These are phyloP conservation scores for Ogataea glucozyma DNA, from an alignment of 805 yeast genomes.

Conservation along the genomic window DNA sequence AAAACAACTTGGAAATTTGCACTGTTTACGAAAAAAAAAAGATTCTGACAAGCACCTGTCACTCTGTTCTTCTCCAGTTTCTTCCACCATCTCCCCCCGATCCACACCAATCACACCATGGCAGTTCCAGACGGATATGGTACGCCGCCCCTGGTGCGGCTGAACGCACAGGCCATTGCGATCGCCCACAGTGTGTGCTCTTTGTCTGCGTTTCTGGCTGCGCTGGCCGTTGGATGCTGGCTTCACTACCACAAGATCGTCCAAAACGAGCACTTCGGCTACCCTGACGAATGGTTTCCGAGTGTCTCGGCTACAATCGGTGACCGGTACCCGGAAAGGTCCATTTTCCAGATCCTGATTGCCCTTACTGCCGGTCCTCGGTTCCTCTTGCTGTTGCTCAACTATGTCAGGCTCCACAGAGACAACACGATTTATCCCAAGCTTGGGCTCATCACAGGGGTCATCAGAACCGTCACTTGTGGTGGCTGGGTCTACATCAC, in stretches of 20 bases:
- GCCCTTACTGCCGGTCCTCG: conserved; percentile 95
- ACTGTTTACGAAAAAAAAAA: conserved; percentile 2
- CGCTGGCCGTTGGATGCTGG: conserved; percentile 69
- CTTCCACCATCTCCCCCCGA: not conserved
- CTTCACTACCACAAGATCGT: conserved; percentile 90
- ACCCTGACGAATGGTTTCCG: conserved; percentile 99
- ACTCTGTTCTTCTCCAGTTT: not conserved
- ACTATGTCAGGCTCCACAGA: conserved; percentile 49
- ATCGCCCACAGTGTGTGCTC: conserved; percentile 75
- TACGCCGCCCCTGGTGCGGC: conserved; percentile 25
- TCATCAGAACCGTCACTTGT: conserved; percentile 88
- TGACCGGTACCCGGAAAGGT: conserved; percentile 93
- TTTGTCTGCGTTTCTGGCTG: conserved; percentile 69
- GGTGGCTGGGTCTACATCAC: conserved; percentile 99
- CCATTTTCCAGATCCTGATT: conserved; percentile 85
- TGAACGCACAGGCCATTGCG: conserved; percentile 71
- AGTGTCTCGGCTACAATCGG: conserved; percentile 97
- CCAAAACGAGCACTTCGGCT: conserved; percentile 79
- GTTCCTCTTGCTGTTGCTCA: conserved; percentile 59
- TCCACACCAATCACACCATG: conserved; percentile 3
- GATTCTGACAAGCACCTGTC: conserved; percentile 1
- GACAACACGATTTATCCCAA: conserved; percentile 39
- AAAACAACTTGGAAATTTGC: not conserved
- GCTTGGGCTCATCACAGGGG: conserved; percentile 59
- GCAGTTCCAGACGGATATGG: conserved; percentile 14